A percentile compares a stretch with the other conserved stretches of the same genome.
Conservation (phyloP, 2,329 filamentous ascomycete genomes). For the Akanthomyces muscarius region DNA sequence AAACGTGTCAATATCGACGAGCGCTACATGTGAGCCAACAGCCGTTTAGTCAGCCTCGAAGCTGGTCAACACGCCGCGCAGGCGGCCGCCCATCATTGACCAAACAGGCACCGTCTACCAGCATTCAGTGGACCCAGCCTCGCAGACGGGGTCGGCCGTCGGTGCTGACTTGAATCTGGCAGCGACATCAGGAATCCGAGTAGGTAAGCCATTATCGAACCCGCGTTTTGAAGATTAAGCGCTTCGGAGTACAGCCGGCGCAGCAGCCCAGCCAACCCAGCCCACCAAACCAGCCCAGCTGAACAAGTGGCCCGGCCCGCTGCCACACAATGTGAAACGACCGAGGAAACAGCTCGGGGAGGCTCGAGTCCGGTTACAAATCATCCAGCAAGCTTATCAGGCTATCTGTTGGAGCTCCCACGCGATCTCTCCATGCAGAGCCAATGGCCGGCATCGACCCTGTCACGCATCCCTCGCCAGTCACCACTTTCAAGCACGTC, state of each 20-base stretch:
- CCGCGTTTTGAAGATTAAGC: background rate
- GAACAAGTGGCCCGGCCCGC: background rate
- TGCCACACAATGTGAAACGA: background rate
- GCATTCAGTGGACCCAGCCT: background rate
- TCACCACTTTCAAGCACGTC: constrained; percentile 6
- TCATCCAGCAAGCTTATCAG: background rate
- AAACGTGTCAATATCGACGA: background rate
- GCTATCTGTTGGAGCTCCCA: background rate
- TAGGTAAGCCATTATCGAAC: background rate
- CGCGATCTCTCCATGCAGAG: background rate
- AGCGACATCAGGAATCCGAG: background rate
- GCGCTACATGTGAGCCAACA: background rate
- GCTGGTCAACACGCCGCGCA: background rate
- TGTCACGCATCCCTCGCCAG: background rate
- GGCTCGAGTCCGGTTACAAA: background rate
- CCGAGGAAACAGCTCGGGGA: background rate
- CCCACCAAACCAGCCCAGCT: no score
- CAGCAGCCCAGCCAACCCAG: no score
- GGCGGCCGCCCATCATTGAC: background rate
- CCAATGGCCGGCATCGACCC: constrained; percentile 8
- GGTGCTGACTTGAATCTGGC: background rate
- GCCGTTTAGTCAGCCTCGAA: background rate
- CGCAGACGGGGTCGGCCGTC: background rate
- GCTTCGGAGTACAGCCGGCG: no score
- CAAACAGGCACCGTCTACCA: background rate